Evolutionary conservation across 2,329 filamentous ascomycete species (phyloP).

Genomic region (Aspergillus aculeatinus): DNA sequence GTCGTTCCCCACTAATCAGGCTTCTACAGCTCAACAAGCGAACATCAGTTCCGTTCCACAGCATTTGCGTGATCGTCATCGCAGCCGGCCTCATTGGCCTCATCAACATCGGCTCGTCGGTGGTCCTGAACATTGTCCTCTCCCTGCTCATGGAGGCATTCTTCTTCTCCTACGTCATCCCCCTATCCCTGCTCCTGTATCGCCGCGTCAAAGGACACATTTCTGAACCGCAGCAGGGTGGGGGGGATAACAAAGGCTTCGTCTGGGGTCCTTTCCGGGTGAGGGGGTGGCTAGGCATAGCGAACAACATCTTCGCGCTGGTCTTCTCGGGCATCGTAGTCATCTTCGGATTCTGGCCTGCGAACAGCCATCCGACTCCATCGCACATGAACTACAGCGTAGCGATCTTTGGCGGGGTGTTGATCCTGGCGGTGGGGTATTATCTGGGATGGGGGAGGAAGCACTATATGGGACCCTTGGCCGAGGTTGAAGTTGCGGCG

Average conservation of each 20-base stretch:
- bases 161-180: slow-evolving; percentile 51
- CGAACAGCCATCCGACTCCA: slow-evolving; percentile 23
- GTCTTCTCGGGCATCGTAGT: slow-evolving; percentile 46
- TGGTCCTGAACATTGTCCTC: slow-evolving; percentile 52
- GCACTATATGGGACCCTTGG: slow-evolving; percentile 32
- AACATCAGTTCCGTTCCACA: slow-evolving; percentile 23
- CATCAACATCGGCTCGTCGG: slow-evolving; percentile 53
- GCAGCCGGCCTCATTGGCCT: slow-evolving; percentile 40
- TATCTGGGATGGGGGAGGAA: slow-evolving; percentile 34
- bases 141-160: slow-evolving; percentile 49
- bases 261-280: slow-evolving; percentile 28
- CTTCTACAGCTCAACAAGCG: neutral
- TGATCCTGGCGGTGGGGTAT: slow-evolving; percentile 41
- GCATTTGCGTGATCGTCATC: slow-evolving; percentile 28
- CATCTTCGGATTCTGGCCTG: slow-evolving; percentile 51
- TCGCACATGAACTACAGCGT: slow-evolving; percentile 51
- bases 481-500: slow-evolving; percentile 15
- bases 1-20: neutral
- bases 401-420: slow-evolving; percentile 41
- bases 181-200: slow-evolving; percentile 45
- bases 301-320: slow-evolving; percentile 45
- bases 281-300: slow-evolving; percentile 43
- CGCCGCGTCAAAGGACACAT: slow-evolving; percentile 38
- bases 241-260: slow-evolving; percentile 11
- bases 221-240: slow-evolving; percentile 34